Conservation (phyloP, 805 yeast species). For the Yarrowia bubula region DNA sequence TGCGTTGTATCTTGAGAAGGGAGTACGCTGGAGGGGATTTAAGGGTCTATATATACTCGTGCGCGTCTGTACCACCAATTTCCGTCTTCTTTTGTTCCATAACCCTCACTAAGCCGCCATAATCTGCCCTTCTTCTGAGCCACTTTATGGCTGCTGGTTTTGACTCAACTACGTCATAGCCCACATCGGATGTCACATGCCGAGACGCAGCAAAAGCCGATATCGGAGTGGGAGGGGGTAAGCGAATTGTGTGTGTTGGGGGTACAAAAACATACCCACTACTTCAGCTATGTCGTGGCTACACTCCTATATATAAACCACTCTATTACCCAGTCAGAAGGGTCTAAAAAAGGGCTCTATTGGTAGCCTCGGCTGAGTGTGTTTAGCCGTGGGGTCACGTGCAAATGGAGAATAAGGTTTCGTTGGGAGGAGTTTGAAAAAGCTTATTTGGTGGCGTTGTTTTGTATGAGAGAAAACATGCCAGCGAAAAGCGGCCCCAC, state of each 20-base stretch:
- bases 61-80: not conserved
- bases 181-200: conserved; percentile 20
- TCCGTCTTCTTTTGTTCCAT: not conserved
- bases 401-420: not conserved
- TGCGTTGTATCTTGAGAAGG: not conserved
- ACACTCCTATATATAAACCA: too few relatives aligned
- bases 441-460: conserved; percentile 2
- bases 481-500: not conserved
- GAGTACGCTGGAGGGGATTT: not conserved
- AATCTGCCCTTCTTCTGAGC: not conserved
- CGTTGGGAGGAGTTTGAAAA: not conserved
- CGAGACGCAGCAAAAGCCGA: conserved; percentile 19
- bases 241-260: too few relatives aligned
- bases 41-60: not conserved
- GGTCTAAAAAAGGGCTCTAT: too few relatives aligned
- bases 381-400: conserved; percentile 2
- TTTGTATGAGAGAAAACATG: not conserved
- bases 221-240: too few relatives aligned
- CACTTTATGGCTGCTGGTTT: not conserved
- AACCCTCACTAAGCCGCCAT: not conserved
- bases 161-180: conserved; percentile 12
- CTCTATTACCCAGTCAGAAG: too few relatives aligned
- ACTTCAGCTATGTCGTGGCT: too few relatives aligned
- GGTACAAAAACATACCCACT: too few relatives aligned
- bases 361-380: not conserved